Conservation (phyloP, 805 yeast species). For the Candida chilensis region DNA sequence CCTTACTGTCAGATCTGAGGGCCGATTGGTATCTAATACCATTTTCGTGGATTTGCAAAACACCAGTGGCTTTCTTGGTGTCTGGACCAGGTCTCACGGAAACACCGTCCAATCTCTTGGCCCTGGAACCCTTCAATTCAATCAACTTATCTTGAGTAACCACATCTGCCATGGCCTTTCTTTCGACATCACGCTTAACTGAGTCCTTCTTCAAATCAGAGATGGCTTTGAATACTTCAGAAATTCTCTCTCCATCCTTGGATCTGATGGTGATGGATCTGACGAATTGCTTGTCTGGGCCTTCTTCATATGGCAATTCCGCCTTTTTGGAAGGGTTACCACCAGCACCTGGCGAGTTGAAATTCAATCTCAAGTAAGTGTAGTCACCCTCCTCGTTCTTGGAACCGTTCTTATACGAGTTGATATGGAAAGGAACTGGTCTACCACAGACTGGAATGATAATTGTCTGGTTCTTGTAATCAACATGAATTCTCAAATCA, state of each 20-base stretch:
- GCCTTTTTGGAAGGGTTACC: slow-evolving; percentile 60
- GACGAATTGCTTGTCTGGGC: slow-evolving; percentile 77
- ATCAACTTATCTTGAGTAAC: slow-evolving; percentile 84
- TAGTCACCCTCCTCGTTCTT: slow-evolving; percentile 95
- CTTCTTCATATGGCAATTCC: slow-evolving; percentile 87
- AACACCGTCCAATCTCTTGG: slow-evolving; percentile 79
- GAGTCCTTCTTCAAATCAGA: slow-evolving; percentile 89
- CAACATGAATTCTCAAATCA: slow-evolving; percentile 83
- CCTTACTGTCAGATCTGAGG: slow-evolving; percentile 72
- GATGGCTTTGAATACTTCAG: slow-evolving; percentile 82
- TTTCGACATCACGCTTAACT: slow-evolving; percentile 83
- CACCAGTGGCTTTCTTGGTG: slow-evolving; percentile 91
- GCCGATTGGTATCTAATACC: slow-evolving; percentile 93
- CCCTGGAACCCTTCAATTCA: slow-evolving; percentile 76
- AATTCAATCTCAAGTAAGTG: slow-evolving; percentile 82
- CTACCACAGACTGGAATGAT: slow-evolving; percentile 89
- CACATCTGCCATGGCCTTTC: slow-evolving; percentile 88
- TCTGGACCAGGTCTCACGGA: slow-evolving; percentile 95
- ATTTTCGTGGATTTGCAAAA: slow-evolving; percentile 85
- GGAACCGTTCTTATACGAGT: slow-evolving; percentile 88
- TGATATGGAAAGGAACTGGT: slow-evolving; percentile 96
- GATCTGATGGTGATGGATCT: slow-evolving; percentile 84
- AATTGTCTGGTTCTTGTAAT: slow-evolving; percentile 79
- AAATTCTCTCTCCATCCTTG: slow-evolving; percentile 83
- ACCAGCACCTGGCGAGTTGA: slow-evolving; percentile 87